Conservation (phyloP, 805 yeast genomes). For the Blastobotrys muscicola region DNA sequence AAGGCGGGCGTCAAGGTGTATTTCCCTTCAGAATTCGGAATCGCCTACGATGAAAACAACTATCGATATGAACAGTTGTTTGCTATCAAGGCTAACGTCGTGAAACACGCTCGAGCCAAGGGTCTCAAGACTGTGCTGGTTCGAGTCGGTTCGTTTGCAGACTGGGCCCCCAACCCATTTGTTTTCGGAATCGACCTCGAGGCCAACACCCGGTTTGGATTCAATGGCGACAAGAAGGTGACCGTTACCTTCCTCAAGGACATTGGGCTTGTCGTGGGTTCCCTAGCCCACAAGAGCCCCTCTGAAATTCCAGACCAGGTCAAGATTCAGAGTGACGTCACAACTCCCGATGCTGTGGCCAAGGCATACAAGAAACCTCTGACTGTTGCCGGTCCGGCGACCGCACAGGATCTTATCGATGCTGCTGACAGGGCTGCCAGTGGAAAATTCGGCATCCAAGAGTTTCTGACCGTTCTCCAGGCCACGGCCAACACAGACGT, state of each 20-base stretch:
- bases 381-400: conserved; percentile 8
- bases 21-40: too few species aligned
- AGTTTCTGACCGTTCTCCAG: background rate
- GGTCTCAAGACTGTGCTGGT: conserved; percentile 22
- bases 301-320: conserved; percentile 18
- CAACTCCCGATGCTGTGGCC: conserved; percentile 11
- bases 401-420: conserved; percentile 6
- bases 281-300: conserved; percentile 13
- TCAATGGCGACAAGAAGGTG: conserved; percentile 9
- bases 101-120: conserved; percentile 11
- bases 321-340: conserved; percentile 12
- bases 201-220: conserved; percentile 8
- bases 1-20: too few species aligned
- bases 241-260: conserved; percentile 17
- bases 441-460: too few species aligned
- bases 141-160: conserved; percentile 16
- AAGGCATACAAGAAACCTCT: conserved; percentile 15
- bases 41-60: too few species aligned
- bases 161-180: conserved; percentile 6
- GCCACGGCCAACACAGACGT: conserved; percentile 1
- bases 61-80: too few species aligned
- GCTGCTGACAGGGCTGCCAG: background rate
- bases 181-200: background rate
- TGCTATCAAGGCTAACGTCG: too few species aligned
- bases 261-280: conserved; percentile 20